phyloP scores from a whole-genome alignment of 768 basidiomycete genomes.

The Serpula lacrymans region DNA sequence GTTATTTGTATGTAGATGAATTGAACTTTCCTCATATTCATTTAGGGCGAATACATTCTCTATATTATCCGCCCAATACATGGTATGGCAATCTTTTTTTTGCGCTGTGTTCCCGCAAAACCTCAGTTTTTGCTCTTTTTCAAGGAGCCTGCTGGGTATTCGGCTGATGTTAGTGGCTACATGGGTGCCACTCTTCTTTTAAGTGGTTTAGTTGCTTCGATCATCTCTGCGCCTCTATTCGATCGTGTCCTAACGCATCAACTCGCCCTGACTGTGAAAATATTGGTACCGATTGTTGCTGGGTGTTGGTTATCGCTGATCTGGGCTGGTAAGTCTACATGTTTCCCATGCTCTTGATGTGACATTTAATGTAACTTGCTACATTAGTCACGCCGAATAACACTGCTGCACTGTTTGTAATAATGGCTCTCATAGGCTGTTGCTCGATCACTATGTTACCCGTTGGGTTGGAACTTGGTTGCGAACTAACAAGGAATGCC shows the following conservation, averaged over 20 bases:
- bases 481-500: conserved; percentile 76
- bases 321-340: conserved; percentile 62
- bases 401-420: conserved; percentile 53
- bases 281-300: conserved; percentile 59
- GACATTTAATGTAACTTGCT: conserved; percentile 1
- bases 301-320: conserved; percentile 70
- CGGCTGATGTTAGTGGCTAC: conserved; percentile 59
- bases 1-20: conserved; percentile 16
- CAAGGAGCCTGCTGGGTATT: conserved; percentile 74
- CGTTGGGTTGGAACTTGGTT: conserved; percentile 71
- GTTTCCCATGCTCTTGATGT: neutral
- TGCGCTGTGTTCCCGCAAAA: neutral
- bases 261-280: conserved; percentile 56
- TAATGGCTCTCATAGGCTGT: conserved; percentile 68
- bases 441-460: conserved; percentile 70
- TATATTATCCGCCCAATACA: conserved; percentile 62
- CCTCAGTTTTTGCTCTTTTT: neutral
- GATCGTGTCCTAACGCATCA: conserved; percentile 80
- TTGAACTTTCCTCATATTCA: conserved; percentile 1
- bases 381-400: conserved; percentile 59
- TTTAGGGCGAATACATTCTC: conserved; percentile 59
- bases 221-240: conserved; percentile 69
- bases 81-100: conserved; percentile 42
- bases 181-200: conserved; percentile 68
- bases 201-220: conserved; percentile 66